These are phyloP conservation scores for Paecilomyces variotii DNA, from an alignment of 2,329 filamentous ascomycete species.

Conservation along the genomic window DNA sequence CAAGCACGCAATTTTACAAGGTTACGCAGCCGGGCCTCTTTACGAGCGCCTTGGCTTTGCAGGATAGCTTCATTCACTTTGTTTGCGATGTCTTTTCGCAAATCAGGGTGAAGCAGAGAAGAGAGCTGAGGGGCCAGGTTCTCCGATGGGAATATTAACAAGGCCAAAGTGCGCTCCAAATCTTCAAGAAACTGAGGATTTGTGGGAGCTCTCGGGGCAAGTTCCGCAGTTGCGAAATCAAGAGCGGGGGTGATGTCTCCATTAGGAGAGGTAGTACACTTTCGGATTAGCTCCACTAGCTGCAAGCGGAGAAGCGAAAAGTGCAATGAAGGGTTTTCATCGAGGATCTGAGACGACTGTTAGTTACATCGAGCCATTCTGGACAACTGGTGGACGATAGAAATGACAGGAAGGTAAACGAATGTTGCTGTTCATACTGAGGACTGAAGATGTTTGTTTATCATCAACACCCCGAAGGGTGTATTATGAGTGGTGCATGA, in stretches of 20 bases:
- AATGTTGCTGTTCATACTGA: constrained; percentile 64
- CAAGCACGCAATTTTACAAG: constrained; percentile 77
- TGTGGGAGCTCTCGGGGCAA: constrained; percentile 78
- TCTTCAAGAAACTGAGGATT: constrained; percentile 76
- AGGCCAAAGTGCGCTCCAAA: constrained; percentile 84
- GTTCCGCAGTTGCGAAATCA: constrained; percentile 76
- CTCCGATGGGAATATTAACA: constrained; percentile 81
- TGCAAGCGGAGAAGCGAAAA: constrained; percentile 86
- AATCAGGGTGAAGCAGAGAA: constrained; percentile 66
- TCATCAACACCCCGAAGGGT: constrained; percentile 80
- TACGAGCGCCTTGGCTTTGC: constrained; percentile 59
- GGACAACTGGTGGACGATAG: background rate
- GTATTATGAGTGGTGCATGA: constrained; percentile 99
- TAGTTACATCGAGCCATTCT: background rate
- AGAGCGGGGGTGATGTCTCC: constrained; percentile 73
- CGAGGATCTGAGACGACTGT: constrained; percentile 60
- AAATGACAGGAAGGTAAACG: constrained; percentile 8
- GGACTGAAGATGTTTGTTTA: constrained; percentile 67
- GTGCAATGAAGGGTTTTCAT: constrained; percentile 72
- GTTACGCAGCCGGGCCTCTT: constrained; percentile 73
- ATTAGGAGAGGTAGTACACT: constrained; percentile 56
- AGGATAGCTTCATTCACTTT: constrained; percentile 86
- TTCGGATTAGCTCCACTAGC: constrained; percentile 84
- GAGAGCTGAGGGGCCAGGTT: constrained; percentile 68
- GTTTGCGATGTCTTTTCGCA: constrained; percentile 76